phyloP scores from a whole-genome alignment of 306 rosid genomes.

The Quercus cerris region DNA sequence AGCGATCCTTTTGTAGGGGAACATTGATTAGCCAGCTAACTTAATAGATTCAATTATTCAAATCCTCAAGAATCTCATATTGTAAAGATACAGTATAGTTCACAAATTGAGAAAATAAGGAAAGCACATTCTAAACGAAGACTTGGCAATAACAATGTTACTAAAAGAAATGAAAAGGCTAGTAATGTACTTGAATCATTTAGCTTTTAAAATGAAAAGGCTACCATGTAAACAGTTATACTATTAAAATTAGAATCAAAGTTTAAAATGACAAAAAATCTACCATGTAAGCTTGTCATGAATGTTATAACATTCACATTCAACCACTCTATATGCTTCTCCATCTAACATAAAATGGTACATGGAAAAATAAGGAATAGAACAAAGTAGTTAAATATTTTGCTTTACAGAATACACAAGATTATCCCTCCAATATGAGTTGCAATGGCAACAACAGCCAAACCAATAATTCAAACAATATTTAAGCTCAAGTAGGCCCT shows the following conservation, averaged over 20 bases:
- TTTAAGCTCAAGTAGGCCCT: background rate
- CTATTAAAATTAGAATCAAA: background rate
- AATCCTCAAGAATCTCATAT: background rate
- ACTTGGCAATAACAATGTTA: background rate
- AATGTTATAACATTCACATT: background rate
- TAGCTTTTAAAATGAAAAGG: background rate
- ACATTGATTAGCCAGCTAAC: background rate
- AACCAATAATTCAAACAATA: background rate
- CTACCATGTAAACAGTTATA: too few species aligned
- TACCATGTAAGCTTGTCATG: background rate
- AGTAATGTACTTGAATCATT: background rate
- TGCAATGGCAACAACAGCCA: background rate
- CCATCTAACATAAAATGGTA: background rate
- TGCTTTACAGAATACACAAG: background rate
- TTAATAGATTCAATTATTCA: background rate
- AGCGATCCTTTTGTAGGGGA: background rate
- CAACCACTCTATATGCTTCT: background rate
- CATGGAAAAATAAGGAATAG: background rate
- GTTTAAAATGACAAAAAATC: background rate
- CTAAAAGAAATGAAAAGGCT: background rate
- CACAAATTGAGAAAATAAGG: background rate
- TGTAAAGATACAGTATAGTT: background rate
- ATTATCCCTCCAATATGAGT: background rate
- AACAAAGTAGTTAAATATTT: background rate
- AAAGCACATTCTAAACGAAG: background rate